Percentiles rank a stretch among this genome's conserved stretches.
Evolutionary conservation across 2,329 filamentous ascomycete genomes (phyloP).

Genomic region (Clathrospora elynae): DNA sequence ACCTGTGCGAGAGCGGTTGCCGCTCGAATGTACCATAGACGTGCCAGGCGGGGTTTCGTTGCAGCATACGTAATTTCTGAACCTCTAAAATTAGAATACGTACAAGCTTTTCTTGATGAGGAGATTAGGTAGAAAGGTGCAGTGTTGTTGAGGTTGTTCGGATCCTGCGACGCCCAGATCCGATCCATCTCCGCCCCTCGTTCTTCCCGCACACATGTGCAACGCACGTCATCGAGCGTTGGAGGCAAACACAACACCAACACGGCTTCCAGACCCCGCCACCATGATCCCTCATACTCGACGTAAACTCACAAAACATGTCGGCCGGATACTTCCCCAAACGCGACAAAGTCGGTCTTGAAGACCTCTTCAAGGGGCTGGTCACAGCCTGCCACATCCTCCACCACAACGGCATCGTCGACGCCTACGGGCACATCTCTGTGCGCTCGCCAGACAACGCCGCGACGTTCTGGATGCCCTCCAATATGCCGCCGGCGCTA

Average conservation of each 20-base stretch:
- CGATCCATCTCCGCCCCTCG: too few species aligned
- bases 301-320: slow-evolving; percentile 30
- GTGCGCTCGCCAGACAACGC: slow-evolving; percentile 57
- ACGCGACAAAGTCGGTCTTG: slow-evolving; percentile 46
- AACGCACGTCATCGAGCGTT: slow-evolving; percentile 28
- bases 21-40: too few species aligned
- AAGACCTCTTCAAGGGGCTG: slow-evolving; percentile 47
- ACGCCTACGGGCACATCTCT: slow-evolving; percentile 62
- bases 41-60: too few species aligned
- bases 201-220: slow-evolving; percentile 2
- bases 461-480: slow-evolving; percentile 54
- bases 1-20: too few species aligned
- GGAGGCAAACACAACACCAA: slow-evolving; percentile 13
- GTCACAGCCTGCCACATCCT: slow-evolving; percentile 60
- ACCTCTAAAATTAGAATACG: too few species aligned
- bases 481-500: slow-evolving; percentile 52
- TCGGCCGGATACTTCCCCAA: slow-evolving; percentile 47
- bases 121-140: too few species aligned
- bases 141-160: too few species aligned
- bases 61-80: too few species aligned
- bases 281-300: slow-evolving; percentile 6
- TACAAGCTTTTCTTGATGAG: too few species aligned
- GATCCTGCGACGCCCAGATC: too few species aligned
- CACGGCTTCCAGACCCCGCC: neutral
- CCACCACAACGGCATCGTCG: slow-evolving; percentile 57